These are phyloP conservation scores for Calonectria pteridis DNA, from an alignment of 2,329 filamentous ascomycete genomes.

Conservation along the genomic window DNA sequence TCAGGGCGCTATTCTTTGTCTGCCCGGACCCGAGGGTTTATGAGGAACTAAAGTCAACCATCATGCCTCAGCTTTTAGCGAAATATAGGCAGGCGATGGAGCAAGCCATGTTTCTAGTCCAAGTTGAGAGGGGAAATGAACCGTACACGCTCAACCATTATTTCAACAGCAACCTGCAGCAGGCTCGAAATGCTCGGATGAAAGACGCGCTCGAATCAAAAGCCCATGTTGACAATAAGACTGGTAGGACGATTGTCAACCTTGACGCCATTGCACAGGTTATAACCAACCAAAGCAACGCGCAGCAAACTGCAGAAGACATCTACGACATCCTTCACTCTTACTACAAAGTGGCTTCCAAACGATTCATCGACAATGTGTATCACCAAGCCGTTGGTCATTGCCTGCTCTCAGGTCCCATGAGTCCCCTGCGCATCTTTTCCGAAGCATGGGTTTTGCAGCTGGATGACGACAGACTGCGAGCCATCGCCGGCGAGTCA, in stretches of 20 bases:
- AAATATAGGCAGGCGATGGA: not conserved
- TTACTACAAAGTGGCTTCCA: slow-evolving; percentile 72
- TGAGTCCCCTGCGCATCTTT: not conserved
- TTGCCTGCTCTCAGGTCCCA: not conserved
- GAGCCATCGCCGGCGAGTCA: not conserved
- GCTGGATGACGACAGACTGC: not conserved
- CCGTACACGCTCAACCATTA: not conserved
- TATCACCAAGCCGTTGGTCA: not conserved
- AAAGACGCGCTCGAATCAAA: not conserved
- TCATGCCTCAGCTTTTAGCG: not conserved
- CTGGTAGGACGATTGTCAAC: not conserved
- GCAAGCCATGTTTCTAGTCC: not conserved
- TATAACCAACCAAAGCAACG: not conserved
- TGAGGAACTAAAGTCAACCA: not conserved
- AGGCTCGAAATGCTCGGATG: not conserved
- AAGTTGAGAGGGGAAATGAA: not conserved
- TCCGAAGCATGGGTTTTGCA: not conserved
- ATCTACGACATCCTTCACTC: slow-evolving; percentile 69
- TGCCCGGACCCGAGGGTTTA: not conserved
- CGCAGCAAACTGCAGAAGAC: slow-evolving; percentile 45
- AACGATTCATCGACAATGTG: slow-evolving; percentile 72
- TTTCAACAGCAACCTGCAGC: not conserved
- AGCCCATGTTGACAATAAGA: too few relatives aligned
- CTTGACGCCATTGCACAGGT: not conserved
- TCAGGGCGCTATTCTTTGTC: not conserved